Evolutionary conservation across 148 eudicot genomes (phyloP).

Genomic region (Suaeda aralocaspica): DNA sequence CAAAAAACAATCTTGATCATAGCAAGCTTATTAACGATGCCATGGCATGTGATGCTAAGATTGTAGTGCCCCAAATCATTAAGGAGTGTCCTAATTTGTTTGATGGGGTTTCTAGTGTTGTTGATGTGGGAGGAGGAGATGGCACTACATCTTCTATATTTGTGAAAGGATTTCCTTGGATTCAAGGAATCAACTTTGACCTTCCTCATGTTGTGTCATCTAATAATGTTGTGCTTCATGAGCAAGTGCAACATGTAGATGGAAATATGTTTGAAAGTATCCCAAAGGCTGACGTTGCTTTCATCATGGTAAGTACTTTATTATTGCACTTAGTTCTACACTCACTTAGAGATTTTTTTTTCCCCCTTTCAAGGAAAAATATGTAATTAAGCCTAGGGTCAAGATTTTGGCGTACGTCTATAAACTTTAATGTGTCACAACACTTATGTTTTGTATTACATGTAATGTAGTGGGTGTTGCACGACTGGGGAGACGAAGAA

Average conservation of each 20-base stretch:
- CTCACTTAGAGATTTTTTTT: background rate
- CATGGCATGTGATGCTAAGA: conserved; percentile 55
- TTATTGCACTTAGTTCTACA: background rate
- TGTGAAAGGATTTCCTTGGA: conserved; percentile 47
- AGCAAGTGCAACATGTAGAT: conserved; percentile 43
- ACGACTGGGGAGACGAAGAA: conserved; percentile 79
- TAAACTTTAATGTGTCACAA: too few relatives aligned
- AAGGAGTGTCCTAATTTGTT: conserved; percentile 41
- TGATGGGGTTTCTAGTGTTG: conserved; percentile 39
- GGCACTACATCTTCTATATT: conserved; percentile 44
- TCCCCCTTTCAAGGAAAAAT: background rate
- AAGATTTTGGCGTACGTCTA: too few relatives aligned
- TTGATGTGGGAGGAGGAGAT: conserved; percentile 80
- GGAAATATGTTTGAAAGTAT: conserved; percentile 58
- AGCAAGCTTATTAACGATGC: conserved; percentile 58
- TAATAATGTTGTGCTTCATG: conserved; percentile 14
- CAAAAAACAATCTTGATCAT: conserved; percentile 30
- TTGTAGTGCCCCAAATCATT: conserved; percentile 31
- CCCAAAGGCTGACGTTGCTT: conserved; percentile 57
- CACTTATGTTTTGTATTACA: too few relatives aligned
- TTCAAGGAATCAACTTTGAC: conserved; percentile 68
- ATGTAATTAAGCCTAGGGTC: too few relatives aligned
- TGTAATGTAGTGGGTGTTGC: conserved; percentile 47
- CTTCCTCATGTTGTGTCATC: conserved; percentile 50
- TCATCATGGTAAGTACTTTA: conserved; percentile 32